Percentiles rank a stretch among this genome's conserved stretches.
Conservation (phyloP, 1,139 yeast species). For the Protomyces inouyei region DNA sequence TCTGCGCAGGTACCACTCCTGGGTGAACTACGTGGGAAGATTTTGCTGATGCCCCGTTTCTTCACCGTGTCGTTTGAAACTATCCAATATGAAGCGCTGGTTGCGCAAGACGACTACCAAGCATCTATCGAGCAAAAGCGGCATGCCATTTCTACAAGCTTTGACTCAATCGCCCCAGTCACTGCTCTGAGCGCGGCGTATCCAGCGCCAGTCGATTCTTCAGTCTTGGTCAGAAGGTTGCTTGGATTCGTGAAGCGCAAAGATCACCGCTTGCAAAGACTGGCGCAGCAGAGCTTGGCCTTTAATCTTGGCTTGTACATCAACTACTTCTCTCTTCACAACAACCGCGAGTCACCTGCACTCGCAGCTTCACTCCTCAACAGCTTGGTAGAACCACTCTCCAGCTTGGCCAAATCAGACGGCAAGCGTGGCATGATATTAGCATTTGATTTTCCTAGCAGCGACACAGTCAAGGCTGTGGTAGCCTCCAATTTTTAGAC, state of each 20-base stretch:
- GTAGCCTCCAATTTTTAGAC: slow-evolving; percentile 35
- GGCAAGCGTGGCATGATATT: background rate
- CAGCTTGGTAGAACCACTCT: background rate
- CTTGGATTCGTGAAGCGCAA: background rate
- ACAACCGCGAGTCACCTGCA: slow-evolving; percentile 19
- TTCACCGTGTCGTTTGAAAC: slow-evolving; percentile 3
- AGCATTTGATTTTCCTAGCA: background rate
- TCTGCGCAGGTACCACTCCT: slow-evolving; percentile 1
- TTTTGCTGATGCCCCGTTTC: slow-evolving; percentile 10
- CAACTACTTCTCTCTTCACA: slow-evolving; percentile 23
- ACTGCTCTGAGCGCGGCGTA: background rate
- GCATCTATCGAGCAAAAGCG: background rate
- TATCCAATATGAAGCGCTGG: slow-evolving; percentile 11
- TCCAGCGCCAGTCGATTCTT: background rate
- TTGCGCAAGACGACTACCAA: slow-evolving; percentile 21
- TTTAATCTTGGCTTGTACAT: slow-evolving; percentile 3
- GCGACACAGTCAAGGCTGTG: background rate
- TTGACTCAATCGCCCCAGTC: background rate
- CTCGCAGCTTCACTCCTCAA: slow-evolving; percentile 12
- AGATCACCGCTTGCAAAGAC: background rate
- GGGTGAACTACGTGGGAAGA: slow-evolving; percentile 9
- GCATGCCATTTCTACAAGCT: slow-evolving; percentile 6
- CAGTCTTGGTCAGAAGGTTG: background rate
- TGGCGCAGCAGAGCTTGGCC: background rate
- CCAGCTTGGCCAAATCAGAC: background rate